Conservation (phyloP, 495 filamentous ascomycete species). For the Pseudevernia furfuracea region DNA sequence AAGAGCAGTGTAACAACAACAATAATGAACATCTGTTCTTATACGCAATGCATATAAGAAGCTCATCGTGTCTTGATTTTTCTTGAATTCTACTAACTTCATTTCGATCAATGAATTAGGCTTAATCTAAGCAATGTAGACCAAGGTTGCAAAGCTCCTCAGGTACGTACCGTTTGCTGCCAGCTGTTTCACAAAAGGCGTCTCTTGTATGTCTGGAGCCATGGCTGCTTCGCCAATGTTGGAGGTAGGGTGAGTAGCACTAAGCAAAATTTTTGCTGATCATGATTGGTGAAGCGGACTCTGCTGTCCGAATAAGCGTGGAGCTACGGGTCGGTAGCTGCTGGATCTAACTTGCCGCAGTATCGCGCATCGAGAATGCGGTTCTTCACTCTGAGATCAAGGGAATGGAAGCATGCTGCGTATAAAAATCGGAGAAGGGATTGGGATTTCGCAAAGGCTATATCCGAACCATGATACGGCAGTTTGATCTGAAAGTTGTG, state of each 20-base stretch:
- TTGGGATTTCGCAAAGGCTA: background rate
- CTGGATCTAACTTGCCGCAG: background rate
- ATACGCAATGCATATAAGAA: background rate
- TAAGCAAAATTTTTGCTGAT: background rate
- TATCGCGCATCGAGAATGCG: background rate
- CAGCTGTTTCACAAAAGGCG: constrained; percentile 67
- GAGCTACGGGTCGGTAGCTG: background rate
- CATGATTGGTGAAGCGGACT: constrained; percentile 8
- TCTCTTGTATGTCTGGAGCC: constrained; percentile 46
- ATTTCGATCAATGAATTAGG: background rate
- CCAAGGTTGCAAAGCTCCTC: background rate
- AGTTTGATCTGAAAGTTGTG: background rate
- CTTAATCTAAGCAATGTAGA: background rate
- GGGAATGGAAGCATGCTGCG: background rate
- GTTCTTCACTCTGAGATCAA: background rate
- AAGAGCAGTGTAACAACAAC: background rate
- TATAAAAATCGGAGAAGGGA: background rate
- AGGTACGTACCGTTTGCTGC: constrained; percentile 60
- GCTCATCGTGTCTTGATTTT: background rate
- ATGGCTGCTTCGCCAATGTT: constrained; percentile 28
- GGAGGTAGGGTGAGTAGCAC: background rate
- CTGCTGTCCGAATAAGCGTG: constrained; percentile 7
- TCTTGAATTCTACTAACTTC: background rate
- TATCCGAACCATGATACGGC: background rate
- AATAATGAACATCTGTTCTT: background rate